These are phyloP conservation scores for Mortierella sp. DNA, from an alignment of 371 early-diverging fungal genomes.

Conservation along the genomic window DNA sequence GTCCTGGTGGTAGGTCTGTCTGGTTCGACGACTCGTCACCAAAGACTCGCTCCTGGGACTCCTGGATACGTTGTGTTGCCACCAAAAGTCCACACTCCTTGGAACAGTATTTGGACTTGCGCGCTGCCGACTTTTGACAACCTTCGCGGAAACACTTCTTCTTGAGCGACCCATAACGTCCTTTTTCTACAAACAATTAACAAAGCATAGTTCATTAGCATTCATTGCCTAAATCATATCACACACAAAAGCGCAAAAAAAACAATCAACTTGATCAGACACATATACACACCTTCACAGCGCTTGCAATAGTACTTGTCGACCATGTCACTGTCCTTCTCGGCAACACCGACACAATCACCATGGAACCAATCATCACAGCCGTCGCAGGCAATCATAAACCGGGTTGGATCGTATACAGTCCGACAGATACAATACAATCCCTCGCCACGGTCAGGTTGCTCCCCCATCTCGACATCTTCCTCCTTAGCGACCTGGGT, in stretches of 20 bases:
- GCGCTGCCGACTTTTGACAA: slow-evolving; percentile 50
- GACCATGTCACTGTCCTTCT: slow-evolving; percentile 70
- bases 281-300: slow-evolving; percentile 63
- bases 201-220: neutral
- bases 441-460: slow-evolving; percentile 15
- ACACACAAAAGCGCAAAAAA: neutral
- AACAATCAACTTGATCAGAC: neutral
- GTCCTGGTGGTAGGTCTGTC: neutral
- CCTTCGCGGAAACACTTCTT: slow-evolving; percentile 64
- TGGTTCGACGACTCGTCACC: slow-evolving; percentile 10
- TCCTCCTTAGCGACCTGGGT: neutral
- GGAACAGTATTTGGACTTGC: slow-evolving; percentile 59
- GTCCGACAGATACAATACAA: slow-evolving; percentile 72
- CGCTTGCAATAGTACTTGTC: slow-evolving; percentile 71
- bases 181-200: slow-evolving; percentile 55
- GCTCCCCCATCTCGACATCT: neutral
- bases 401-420: slow-evolving; percentile 66
- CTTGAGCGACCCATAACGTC: slow-evolving; percentile 65
- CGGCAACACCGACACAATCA: slow-evolving; percentile 73
- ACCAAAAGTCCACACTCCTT: slow-evolving; percentile 58
- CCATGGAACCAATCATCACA: slow-evolving; percentile 81
- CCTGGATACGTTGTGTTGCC: slow-evolving; percentile 48
- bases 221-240: no score
- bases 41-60: slow-evolving; percentile 49
- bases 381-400: slow-evolving; percentile 77